Evolutionary conservation across 345 rosid species (phyloP).

Genomic region (Tarenaya hassleriana): DNA sequence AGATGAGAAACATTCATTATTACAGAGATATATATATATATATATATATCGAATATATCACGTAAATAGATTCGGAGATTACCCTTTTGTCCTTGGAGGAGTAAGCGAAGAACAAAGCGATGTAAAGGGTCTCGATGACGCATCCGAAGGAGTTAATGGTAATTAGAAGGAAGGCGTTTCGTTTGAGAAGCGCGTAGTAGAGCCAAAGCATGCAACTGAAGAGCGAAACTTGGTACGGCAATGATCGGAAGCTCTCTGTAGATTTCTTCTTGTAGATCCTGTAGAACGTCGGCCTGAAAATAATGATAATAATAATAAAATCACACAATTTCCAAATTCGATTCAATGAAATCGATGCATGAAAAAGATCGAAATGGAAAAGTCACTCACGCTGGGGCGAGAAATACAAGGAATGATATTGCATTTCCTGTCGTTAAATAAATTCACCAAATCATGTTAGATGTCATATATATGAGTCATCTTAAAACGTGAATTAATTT

Average conservation of each 20-base stretch:
- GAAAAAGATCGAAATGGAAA: not conserved
- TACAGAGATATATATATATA: not conserved
- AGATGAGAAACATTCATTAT: no score
- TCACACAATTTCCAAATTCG: no score
- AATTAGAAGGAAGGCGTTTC: constrained; percentile 54
- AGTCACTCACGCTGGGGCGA: constrained; percentile 79
- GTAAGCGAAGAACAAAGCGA: constrained; percentile 48
- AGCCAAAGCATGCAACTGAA: constrained; percentile 95
- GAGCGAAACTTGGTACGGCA: constrained; percentile 80
- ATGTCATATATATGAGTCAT: no score
- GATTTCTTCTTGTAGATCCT: constrained; percentile 62
- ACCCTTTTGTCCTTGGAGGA: constrained; percentile 53
- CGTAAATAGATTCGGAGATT: not conserved
- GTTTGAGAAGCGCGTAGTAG: constrained; percentile 63
- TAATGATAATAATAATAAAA: not conserved
- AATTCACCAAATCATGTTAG: not conserved
- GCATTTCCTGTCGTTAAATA: constrained; percentile 59
- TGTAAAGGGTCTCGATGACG: constrained; percentile 60
- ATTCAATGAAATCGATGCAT: not conserved
- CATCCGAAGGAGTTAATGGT: constrained; percentile 86
- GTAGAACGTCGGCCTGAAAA: constrained; percentile 68
- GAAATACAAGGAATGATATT: constrained; percentile 61
- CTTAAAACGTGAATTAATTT: no score
- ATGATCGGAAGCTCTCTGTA: constrained; percentile 66
- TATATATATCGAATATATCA: not conserved